Evolutionary conservation across 2,329 filamentous ascomycete species (phyloP).

Genomic region (Nigrograna mackinnonii): DNA sequence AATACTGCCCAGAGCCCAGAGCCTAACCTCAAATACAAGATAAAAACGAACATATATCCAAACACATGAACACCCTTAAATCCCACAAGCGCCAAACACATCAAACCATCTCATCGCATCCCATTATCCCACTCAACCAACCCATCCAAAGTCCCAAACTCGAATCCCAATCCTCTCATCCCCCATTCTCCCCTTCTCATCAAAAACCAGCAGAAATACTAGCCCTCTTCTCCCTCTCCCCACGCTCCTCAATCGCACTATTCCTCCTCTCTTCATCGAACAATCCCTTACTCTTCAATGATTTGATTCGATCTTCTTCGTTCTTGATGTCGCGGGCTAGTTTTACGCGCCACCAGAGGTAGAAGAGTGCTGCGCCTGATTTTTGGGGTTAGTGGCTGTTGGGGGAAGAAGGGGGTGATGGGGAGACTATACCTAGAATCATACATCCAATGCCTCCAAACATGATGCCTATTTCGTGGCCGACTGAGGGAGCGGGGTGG

Average conservation of each 20-base stretch:
- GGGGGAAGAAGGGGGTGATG: neutral
- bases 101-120: too few relatives aligned
- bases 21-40: too few relatives aligned
- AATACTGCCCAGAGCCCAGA: too few relatives aligned
- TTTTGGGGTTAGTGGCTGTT: neutral
- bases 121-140: too few relatives aligned
- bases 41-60: too few relatives aligned
- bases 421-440: constrained; percentile 11
- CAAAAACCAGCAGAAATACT: neutral
- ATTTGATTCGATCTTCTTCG: constrained; percentile 12
- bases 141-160: too few relatives aligned
- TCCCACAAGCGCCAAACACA: too few relatives aligned
- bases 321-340: constrained; percentile 12
- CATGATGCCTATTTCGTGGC: constrained; percentile 20
- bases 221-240: neutral
- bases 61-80: too few relatives aligned
- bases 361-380: constrained; percentile 15
- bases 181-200: too few relatives aligned
- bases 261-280: constrained; percentile 11
- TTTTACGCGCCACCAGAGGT: constrained; percentile 15
- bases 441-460: constrained; percentile 14
- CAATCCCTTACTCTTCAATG: constrained; percentile 13
- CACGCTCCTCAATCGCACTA: neutral
- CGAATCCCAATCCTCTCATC: too few relatives aligned
- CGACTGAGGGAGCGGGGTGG: constrained; percentile 13